Percentiles rank a stretch among this genome's conserved stretches.
Evolutionary conservation across 495 filamentous ascomycete species (phyloP).

Genomic region (Chaetomium tenue): DNA sequence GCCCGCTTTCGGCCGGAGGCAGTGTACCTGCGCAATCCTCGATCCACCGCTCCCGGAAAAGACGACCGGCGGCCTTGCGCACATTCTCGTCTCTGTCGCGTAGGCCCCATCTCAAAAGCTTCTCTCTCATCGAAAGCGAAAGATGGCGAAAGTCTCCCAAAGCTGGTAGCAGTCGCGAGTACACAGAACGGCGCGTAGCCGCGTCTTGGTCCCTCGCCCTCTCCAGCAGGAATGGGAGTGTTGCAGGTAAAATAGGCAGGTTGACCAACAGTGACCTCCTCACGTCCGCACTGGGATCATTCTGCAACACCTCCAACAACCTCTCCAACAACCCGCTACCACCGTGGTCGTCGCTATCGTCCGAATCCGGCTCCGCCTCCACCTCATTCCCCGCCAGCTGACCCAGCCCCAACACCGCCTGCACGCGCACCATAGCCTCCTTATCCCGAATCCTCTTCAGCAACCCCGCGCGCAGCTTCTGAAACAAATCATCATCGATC

Average conservation of each 20-base stretch:
- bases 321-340: conserved; percentile 67
- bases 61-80: conserved; percentile 79
- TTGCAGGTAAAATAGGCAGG: conserved; percentile 72
- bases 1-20: conserved; percentile 45
- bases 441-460: conserved; percentile 87
- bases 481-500: conserved; percentile 85
- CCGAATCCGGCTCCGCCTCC: conserved; percentile 69
- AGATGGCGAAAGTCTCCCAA: conserved; percentile 95
- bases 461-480: conserved; percentile 70
- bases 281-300: conserved; percentile 92
- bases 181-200: conserved; percentile 77
- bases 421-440: conserved; percentile 83
- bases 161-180: conserved; percentile 81
- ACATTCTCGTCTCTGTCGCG: conserved; percentile 94
- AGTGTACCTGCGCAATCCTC: conserved; percentile 80
- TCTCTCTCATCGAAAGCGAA: conserved; percentile 92
- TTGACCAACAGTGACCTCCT: conserved; percentile 84
- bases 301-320: conserved; percentile 88
- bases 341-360: conserved; percentile 59
- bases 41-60: conserved; percentile 95
- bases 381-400: conserved; percentile 77
- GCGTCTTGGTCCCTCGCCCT: conserved; percentile 86
- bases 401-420: conserved; percentile 88
- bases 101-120: conserved; percentile 91
- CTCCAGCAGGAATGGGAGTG: conserved; percentile 89